phyloP scores from a whole-genome alignment of 371 early-diverging fungal species.

The Fennellomyces sp. region DNA sequence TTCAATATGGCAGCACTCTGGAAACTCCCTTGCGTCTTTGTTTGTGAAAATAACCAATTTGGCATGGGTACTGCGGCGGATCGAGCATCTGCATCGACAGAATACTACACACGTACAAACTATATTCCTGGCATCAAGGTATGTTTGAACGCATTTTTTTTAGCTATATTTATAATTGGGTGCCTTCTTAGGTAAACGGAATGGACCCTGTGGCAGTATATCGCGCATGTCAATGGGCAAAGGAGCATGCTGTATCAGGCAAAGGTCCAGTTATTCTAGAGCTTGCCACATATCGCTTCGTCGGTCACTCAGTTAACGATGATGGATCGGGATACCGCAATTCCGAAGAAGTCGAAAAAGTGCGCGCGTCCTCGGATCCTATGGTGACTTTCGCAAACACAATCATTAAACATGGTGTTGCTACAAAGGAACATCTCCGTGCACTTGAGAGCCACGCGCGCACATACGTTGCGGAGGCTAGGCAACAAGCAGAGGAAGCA shows the following conservation, averaged over 20 bases:
- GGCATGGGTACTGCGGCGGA: slow-evolving; percentile 98
- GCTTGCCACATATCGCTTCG: slow-evolving; percentile 97
- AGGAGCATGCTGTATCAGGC: slow-evolving; percentile 81
- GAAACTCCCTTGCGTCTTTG: slow-evolving; percentile 95
- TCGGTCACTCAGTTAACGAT: slow-evolving; percentile 99
- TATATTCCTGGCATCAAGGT: slow-evolving; percentile 95
- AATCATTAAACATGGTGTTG: slow-evolving; percentile 69
- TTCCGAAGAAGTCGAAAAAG: slow-evolving; percentile 96
- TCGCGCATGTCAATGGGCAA: slow-evolving; percentile 83
- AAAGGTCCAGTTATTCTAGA: slow-evolving; percentile 98
- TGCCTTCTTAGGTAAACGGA: slow-evolving; percentile 71
- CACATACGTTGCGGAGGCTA: slow-evolving; percentile 83
- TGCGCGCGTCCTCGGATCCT: slow-evolving; percentile 92
- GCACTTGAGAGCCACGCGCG: slow-evolving; percentile 90
- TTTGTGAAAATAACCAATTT: slow-evolving; percentile 99
- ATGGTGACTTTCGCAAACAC: slow-evolving; percentile 90
- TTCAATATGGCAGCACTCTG: slow-evolving; percentile 99
- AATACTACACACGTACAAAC: slow-evolving; percentile 96
- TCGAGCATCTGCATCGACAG: slow-evolving; percentile 91
- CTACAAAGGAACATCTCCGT: slow-evolving; percentile 90
- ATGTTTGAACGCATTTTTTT: background rate
- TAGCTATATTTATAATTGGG: background rate
- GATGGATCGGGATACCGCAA: slow-evolving; percentile 95
- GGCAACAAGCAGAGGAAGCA: slow-evolving; percentile 82
- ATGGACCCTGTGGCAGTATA: slow-evolving; percentile 96